Base-by-base conservation (phyloP, 225 moss, liverwort and hornwort species). In the Pleurozium schreberi region DNA sequence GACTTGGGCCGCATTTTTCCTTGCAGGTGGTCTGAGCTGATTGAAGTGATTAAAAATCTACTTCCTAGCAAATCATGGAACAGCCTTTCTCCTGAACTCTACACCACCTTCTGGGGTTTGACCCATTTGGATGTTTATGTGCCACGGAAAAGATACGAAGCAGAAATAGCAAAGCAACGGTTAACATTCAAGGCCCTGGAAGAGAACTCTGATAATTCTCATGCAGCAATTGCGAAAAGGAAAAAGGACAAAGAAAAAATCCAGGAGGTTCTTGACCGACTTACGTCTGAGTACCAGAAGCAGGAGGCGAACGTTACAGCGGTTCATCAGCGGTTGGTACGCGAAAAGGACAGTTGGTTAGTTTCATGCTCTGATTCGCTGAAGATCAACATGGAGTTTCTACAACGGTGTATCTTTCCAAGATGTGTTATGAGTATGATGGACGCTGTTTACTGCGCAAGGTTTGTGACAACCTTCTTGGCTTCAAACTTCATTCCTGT, bases 381-480 rank as follows among this genome's bases (percentile, higher is more conserved):
- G 86, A 99, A 96, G 88, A 99, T 96, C 92, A 99, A 99, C 82
- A 99, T 99, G 97, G 99, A 99, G 90, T 99, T 99, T 75, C 66
- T 99, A 86, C 99, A 99, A 89, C 95, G 99, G 80, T 99, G 99
- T 87, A 99, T 99, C 66, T 99, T 99, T 86, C 99, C 99, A 55
- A 95, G 99, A 87, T 99, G 99, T 92, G 99, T 99, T 53, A 97
- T 99, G 95, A 99, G 99, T 88, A 99, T 97, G 97, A 96, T 99
- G 99, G 99, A 99, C 93, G 99, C 99, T 69, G 99, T 99, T 50
- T 99, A 96, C 87, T 99, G 97, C 92, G 99, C 99, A 83, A 96
- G 97, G 89, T 99, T 93, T 90, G 95, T 97, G 80, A 76, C 81
- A 87, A 67, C 60, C 86, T 88, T 78, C 80, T 86, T 77, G 84